Percentiles rank a stretch among this genome's conserved stretches.
phyloP scores from a whole-genome alignment of 139 green algal species.

The Chlorella sp. region DNA sequence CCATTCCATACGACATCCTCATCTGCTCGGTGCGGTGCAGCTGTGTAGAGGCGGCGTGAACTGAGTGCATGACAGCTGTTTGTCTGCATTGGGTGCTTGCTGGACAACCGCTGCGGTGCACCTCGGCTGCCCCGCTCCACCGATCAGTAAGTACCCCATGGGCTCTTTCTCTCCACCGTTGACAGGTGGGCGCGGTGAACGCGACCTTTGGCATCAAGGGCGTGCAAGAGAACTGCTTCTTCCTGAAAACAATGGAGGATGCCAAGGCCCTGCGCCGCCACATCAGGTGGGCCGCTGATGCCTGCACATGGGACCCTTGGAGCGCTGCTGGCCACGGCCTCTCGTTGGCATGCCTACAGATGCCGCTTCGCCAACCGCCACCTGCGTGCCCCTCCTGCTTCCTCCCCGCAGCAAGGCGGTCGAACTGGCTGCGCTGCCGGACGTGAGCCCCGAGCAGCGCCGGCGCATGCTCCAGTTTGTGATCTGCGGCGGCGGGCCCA shows the following conservation, averaged over 20 bases:
- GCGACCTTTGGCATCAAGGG: conserved; percentile 70
- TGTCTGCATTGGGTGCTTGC: too few species aligned
- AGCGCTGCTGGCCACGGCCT: too few species aligned
- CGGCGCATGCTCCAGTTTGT: conserved; percentile 83
- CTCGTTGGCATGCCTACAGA: too few species aligned
- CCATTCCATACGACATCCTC: not conserved
- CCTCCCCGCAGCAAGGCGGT: conserved; percentile 35
- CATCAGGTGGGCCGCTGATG: conserved; percentile 24
- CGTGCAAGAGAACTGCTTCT: conserved; percentile 66
- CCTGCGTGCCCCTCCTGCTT: not conserved
- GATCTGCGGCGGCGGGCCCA: conserved; percentile 46
- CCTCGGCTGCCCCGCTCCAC: too few species aligned
- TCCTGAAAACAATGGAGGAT: conserved; percentile 61
- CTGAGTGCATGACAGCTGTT: too few species aligned
- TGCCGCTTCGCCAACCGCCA: not conserved
- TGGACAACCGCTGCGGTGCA: too few species aligned
- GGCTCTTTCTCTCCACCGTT: too few species aligned
- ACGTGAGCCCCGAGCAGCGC: conserved; percentile 56
- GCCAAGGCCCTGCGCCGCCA: conserved; percentile 42
- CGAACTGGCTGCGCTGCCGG: conserved; percentile 58
- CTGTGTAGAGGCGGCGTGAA: too few species aligned
- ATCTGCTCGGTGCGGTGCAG: not conserved
- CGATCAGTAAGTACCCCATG: too few species aligned
- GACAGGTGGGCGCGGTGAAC: conserved; percentile 46
- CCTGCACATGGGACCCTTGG: too few species aligned